Conservation (phyloP, 2,329 filamentous ascomycete genomes). For the Huntiella omanensis region DNA sequence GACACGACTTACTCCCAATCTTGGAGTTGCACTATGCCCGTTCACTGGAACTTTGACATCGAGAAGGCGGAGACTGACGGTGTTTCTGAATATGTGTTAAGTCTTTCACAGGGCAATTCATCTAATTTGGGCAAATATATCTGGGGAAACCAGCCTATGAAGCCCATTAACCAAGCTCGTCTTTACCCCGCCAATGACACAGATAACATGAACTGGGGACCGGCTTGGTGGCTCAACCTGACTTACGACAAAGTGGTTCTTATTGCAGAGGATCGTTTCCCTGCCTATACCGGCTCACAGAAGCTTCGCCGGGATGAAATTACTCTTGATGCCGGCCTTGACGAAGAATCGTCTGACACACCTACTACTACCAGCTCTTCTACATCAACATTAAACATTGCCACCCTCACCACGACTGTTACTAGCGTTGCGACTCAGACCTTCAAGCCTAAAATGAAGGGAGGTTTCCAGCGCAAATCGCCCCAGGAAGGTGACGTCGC, state of each 20-base stretch:
- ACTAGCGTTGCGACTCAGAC: conserved; percentile 2
- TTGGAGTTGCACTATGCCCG: conserved; percentile 43
- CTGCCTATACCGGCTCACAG: conserved; percentile 12
- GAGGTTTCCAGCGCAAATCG: conserved; percentile 21
- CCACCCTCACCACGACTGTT: conserved; percentile 8
- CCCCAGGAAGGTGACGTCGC: conserved; percentile 29
- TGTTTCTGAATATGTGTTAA: conserved; percentile 21
- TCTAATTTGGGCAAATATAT: conserved; percentile 22
- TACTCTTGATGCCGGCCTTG: background rate
- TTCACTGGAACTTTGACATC: conserved; percentile 27
- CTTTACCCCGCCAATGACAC: conserved; percentile 34
- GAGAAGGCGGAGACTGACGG: conserved; percentile 16
- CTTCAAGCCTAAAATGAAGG: conserved; percentile 6
- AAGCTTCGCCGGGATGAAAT: conserved; percentile 13
- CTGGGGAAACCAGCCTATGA: conserved; percentile 36
- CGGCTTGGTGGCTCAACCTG: conserved; percentile 35
- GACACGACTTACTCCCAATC: conserved; percentile 34
- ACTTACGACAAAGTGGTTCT: conserved; percentile 38
- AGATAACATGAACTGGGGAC: conserved; percentile 27
- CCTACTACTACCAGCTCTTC: background rate
- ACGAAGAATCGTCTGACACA: conserved; percentile 13
- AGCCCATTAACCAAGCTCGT: conserved; percentile 20
- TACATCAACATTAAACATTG: background rate
- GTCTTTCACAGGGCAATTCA: conserved; percentile 21
- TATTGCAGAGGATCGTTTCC: conserved; percentile 25